Conservation (phyloP, 2,329 filamentous ascomycete species). For the Botrytis hyacinthi region DNA sequence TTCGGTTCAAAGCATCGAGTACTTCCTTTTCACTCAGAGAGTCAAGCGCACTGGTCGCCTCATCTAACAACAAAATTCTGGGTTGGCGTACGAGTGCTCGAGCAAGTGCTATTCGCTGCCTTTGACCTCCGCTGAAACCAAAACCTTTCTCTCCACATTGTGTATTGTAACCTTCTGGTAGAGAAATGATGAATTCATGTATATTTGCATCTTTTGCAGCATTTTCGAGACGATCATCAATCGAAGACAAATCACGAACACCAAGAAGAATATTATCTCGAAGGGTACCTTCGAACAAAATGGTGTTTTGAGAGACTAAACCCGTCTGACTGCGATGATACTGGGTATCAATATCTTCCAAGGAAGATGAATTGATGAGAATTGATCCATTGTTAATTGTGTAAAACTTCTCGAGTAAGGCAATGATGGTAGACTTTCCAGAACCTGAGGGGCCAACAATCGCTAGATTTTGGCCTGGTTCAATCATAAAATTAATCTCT, state of each 20-base stretch:
- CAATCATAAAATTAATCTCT: conserved; percentile 68
- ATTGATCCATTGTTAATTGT: conserved; percentile 55
- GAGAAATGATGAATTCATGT: conserved; percentile 49
- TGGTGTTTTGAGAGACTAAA: conserved; percentile 49
- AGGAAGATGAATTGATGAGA: neutral
- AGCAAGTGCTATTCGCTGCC: conserved; percentile 86
- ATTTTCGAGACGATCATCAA: conserved; percentile 46
- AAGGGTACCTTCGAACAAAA: conserved; percentile 56
- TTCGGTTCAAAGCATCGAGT: conserved; percentile 60
- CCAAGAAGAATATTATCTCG: conserved; percentile 67
- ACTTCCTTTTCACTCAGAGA: conserved; percentile 74
- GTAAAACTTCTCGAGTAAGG: conserved; percentile 88
- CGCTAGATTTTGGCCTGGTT: conserved; percentile 80
- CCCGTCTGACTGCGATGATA: neutral
- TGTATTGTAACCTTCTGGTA: conserved; percentile 71
- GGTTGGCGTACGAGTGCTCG: conserved; percentile 83
- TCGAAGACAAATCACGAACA: conserved; percentile 58
- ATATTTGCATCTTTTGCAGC: conserved; percentile 52
- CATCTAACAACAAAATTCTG: conserved; percentile 77
- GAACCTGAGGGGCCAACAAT: conserved; percentile 58
- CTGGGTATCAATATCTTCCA: neutral
- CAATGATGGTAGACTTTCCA: conserved; percentile 53
- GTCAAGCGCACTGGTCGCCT: conserved; percentile 76
- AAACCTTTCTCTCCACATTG: conserved; percentile 81
- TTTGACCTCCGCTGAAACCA: conserved; percentile 83